A percentile compares a stretch with the other conserved stretches of the same genome.
These are phyloP conservation scores for Xylaria hypoxylon DNA, from an alignment of 2,329 filamentous ascomycete species.

Conservation along the genomic window DNA sequence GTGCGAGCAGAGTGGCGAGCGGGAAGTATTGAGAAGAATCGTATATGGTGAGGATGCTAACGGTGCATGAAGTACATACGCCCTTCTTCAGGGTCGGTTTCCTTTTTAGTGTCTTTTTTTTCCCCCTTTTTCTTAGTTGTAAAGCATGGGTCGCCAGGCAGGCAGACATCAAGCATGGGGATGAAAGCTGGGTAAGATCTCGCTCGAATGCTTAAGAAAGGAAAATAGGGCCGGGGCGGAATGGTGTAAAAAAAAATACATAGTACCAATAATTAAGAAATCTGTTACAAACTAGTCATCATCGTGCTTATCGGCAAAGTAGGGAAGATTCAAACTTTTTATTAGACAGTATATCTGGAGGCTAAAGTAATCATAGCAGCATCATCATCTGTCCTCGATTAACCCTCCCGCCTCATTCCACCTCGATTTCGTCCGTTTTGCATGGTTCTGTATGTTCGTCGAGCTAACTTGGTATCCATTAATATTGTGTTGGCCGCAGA, in stretches of 20 bases:
- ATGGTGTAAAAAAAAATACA: constrained; percentile 19
- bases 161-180: neutral
- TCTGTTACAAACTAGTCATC: neutral
- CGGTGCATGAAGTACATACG: neutral
- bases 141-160: constrained; percentile 9
- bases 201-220: neutral
- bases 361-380: constrained; percentile 4
- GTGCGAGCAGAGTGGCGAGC: constrained; percentile 43
- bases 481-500: neutral
- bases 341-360: neutral
- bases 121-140: neutral
- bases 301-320: neutral
- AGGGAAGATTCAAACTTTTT: neutral
- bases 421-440: neutral
- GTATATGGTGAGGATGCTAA: constrained; percentile 32
- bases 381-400: constrained; percentile 8
- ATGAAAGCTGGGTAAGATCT: neutral
- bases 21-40: constrained; percentile 36
- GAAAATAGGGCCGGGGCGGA: neutral
- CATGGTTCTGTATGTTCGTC: neutral
- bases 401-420: neutral
- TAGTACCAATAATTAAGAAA: constrained; percentile 13
- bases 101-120: constrained; percentile 2
- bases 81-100: neutral
- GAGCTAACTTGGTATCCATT: neutral